Percentiles rank a stretch among this genome's conserved stretches.
Conservation (phyloP, 805 yeast genomes). For the Candida caryicola region DNA sequence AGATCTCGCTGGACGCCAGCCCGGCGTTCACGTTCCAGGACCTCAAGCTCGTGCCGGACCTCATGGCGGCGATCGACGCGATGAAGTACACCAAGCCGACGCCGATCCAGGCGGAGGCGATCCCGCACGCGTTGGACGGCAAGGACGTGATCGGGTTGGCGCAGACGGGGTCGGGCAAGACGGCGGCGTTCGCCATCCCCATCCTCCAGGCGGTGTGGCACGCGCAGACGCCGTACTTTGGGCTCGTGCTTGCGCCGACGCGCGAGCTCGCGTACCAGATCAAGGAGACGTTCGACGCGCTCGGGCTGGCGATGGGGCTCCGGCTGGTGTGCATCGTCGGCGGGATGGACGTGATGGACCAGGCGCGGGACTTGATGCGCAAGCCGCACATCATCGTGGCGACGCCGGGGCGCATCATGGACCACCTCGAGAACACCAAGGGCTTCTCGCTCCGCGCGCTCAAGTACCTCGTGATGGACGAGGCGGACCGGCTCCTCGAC, state of each 20-base stretch:
- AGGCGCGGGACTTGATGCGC: slow-evolving; percentile 87
- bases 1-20: not conserved
- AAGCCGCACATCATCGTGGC: slow-evolving; percentile 95
- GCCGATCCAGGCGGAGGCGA: slow-evolving; percentile 88
- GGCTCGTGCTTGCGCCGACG: slow-evolving; percentile 83
- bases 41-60: slow-evolving; percentile 68
- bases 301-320: slow-evolving; percentile 91
- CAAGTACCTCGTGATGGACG: slow-evolving; percentile 89
- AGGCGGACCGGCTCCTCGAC: slow-evolving; percentile 93
- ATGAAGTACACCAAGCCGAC: slow-evolving; percentile 82
- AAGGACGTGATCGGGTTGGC: slow-evolving; percentile 94
- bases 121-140: slow-evolving; percentile 88
- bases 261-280: slow-evolving; percentile 86
- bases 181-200: slow-evolving; percentile 98
- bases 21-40: slow-evolving; percentile 30
- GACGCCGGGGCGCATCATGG: slow-evolving; percentile 92
- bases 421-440: slow-evolving; percentile 88
- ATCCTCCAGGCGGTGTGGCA: slow-evolving; percentile 88
- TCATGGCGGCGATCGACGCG: slow-evolving; percentile 72
- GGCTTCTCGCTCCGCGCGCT: slow-evolving; percentile 80
- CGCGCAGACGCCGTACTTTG: slow-evolving; percentile 83
- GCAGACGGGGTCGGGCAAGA: slow-evolving; percentile 96
- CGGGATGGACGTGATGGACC: slow-evolving; percentile 98
- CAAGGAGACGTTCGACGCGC: slow-evolving; percentile 90
- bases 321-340: slow-evolving; percentile 88